Base-by-base conservation (phyloP, 176 grass and related monocot species). In the Tillandsia leiboldiana region DNA sequence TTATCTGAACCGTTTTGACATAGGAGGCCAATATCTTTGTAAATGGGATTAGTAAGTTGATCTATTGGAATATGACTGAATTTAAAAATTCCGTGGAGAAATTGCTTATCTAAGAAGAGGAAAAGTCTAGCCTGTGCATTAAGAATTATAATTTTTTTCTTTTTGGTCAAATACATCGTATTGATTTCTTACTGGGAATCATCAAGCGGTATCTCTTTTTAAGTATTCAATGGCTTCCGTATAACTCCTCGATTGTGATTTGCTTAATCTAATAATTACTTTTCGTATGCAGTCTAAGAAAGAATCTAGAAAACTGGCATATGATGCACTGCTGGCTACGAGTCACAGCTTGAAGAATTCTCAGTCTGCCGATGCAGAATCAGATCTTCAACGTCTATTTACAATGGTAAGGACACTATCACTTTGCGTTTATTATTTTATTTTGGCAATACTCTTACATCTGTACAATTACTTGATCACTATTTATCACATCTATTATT, bases 331-430 rank as follows among this genome's bases (percentile, higher is more conserved):
- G 67, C 64, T 96, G 68, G 89, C 81, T 52, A 81, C 13, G 67
- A 96, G 88, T 74, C 58, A 74, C 71, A 75, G 71, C 76, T 83
- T 96, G 76, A 96, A 90, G 68, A 89, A 67, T 72, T 84, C 78
- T 8, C 68, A 87, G n/a, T 82, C 67, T 73, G 69, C 27, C 12
- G 77, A 82, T 74, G 67, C 68, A 85, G 77, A 88, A 71, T 89
- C 86, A 77, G 88, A 89, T 92, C 83, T 89, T 86, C 86, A 92
- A 70, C 74, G 86, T 48, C 56, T 96, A 58, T 89, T 96, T 75
- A 89, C 84, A 53, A 96, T 96, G 93, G 93, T 96, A 74, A 89
- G 75, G 9, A 77, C 3, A 78, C 73, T 53, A 23, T 73, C 51
- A 13, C 71, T 81, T 71, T 64, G 1, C 8, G 11, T 3, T 1